Evolutionary conservation across 2,329 filamentous ascomycete genomes (phyloP).

Genomic region (Madurella mycetomatis): DNA sequence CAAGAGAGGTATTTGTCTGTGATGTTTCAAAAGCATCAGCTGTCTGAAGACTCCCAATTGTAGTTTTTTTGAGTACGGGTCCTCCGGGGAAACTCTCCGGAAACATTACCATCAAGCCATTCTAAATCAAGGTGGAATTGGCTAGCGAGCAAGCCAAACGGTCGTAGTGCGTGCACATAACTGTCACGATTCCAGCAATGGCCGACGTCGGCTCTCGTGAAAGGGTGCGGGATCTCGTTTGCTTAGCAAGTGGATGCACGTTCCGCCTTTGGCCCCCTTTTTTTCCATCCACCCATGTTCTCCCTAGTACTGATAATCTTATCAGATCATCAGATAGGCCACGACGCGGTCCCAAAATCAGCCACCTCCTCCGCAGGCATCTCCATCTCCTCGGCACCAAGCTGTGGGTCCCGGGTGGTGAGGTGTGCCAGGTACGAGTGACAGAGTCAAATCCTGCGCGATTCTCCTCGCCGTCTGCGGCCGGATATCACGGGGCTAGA

Average conservation of each 20-base stretch:
- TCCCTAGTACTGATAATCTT: constrained; percentile 33
- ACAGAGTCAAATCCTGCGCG: not conserved
- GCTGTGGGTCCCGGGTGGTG: not conserved
- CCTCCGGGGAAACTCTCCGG: too few relatives aligned
- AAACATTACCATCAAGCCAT: too few relatives aligned
- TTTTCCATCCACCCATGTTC: constrained; percentile 20
- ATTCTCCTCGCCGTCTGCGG: not conserved
- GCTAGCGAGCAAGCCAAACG: not conserved
- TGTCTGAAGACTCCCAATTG: too few relatives aligned
- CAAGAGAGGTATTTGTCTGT: too few relatives aligned
- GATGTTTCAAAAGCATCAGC: too few relatives aligned
- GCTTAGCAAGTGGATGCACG: not conserved
- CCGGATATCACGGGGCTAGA: too few relatives aligned
- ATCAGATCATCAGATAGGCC: constrained; percentile 54
- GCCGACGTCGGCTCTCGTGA: constrained; percentile 14
- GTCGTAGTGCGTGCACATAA: not conserved
- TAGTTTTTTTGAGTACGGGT: too few relatives aligned
- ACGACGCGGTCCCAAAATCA: not conserved
- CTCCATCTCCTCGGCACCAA: constrained; percentile 13
- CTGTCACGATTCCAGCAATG: not conserved
- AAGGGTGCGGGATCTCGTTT: not conserved
- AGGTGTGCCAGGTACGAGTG: not conserved
- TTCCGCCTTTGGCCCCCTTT: not conserved
- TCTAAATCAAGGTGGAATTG: too few relatives aligned
- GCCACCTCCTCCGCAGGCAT: not conserved